phyloP scores from a whole-genome alignment of 768 basidiomycete species.

The Amanita rimosa region DNA sequence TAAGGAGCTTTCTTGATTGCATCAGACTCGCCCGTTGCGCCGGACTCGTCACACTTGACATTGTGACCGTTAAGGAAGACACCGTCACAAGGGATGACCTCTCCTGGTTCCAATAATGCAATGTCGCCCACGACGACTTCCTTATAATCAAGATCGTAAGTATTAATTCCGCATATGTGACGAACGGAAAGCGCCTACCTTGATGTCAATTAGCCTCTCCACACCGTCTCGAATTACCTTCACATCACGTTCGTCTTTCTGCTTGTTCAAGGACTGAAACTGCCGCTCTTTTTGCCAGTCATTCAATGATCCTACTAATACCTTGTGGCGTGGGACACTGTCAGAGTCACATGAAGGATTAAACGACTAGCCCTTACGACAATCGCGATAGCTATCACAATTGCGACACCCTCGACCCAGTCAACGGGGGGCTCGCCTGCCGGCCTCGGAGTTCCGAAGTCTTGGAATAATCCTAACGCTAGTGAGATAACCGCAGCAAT shows the following conservation, averaged over 20 bases:
- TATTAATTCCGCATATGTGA: neutral
- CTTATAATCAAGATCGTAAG: constrained; percentile 25
- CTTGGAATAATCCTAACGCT: constrained; percentile 89
- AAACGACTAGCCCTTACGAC: constrained; percentile 39
- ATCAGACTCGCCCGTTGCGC: constrained; percentile 94
- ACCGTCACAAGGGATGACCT: constrained; percentile 93
- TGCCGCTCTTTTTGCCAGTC: constrained; percentile 99
- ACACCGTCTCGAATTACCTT: constrained; percentile 69
- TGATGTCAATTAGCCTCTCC: constrained; percentile 71
- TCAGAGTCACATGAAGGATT: neutral
- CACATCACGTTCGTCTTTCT: constrained; percentile 89
- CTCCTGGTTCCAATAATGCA: constrained; percentile 86
- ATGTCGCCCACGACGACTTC: constrained; percentile 93
- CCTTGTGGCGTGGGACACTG: constrained; percentile 26
- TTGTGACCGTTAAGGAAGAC: constrained; percentile 89
- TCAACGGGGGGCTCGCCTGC: constrained; percentile 71
- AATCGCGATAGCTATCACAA: constrained; percentile 64
- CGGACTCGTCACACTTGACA: constrained; percentile 91
- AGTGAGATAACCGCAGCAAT: constrained; percentile 90
- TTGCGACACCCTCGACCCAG: constrained; percentile 93
- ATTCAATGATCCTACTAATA: constrained; percentile 87
- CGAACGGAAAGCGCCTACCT: constrained; percentile 29
- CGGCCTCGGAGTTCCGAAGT: constrained; percentile 62
- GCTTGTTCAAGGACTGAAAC: constrained; percentile 84
- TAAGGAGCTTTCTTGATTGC: constrained; percentile 84